Conservation (phyloP, 805 yeast genomes). For the Komagataella pseudopastoris region DNA sequence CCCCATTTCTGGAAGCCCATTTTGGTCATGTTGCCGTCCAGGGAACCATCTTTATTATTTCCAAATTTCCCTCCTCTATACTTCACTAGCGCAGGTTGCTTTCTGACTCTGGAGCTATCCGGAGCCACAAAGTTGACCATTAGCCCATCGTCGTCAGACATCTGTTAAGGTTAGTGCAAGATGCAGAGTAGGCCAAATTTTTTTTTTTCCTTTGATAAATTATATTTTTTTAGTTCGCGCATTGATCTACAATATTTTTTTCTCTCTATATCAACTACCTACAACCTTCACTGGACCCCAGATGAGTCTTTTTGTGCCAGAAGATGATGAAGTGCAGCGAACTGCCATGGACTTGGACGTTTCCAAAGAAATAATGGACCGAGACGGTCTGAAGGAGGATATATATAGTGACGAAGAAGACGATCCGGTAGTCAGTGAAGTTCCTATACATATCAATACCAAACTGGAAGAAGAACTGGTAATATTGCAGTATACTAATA, state of each 20-base stretch:
- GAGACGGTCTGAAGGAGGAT: conserved; percentile 6
- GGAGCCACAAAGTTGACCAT: conserved; percentile 48
- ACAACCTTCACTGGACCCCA: not conserved
- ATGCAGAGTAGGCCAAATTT: conserved; percentile 2
- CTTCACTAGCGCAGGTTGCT: conserved; percentile 71
- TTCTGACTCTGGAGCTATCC: conserved; percentile 15
- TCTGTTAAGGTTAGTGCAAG: not conserved
- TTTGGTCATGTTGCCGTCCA: conserved; percentile 7
- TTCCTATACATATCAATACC: conserved; percentile 37
- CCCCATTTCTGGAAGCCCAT: conserved; percentile 1
- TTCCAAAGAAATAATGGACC: conserved; percentile 5
- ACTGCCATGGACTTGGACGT: conserved; percentile 4
- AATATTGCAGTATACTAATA: conserved; percentile 50
- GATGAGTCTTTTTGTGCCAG: conserved; percentile 20
- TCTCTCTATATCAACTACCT: not conserved
- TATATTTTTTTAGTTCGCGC: not conserved
- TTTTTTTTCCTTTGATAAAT: not conserved
- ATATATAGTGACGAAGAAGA: conserved; percentile 22
- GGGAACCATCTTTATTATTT: conserved; percentile 26
- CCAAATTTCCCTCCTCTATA: conserved; percentile 51
- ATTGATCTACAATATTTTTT: not conserved
- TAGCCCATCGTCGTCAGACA: conserved; percentile 47
- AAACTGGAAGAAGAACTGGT: conserved; percentile 14
- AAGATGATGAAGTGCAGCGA: conserved; percentile 16
- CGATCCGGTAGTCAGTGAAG: conserved; percentile 48